Percentiles rank a stretch among this genome's conserved stretches.
phyloP scores from a whole-genome alignment of 495 filamentous ascomycete species.

The Ascodesmis nigricans region DNA sequence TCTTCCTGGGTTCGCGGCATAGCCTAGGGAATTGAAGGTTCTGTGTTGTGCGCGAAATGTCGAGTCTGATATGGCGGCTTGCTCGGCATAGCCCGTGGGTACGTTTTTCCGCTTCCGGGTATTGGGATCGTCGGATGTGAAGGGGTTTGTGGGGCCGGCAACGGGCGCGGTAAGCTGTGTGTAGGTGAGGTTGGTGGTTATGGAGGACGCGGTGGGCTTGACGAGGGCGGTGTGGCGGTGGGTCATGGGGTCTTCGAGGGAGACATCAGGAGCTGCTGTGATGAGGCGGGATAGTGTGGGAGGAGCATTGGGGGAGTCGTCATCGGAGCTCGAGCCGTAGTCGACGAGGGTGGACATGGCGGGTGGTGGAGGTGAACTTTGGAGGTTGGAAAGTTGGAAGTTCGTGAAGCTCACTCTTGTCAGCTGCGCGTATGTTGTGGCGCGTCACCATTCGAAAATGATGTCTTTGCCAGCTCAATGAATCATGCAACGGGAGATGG shows the following conservation, averaged over 20 bases:
- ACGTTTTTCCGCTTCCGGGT: conserved; percentile 67
- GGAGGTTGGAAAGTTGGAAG: too few relatives aligned
- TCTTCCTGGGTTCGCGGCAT: conserved; percentile 24
- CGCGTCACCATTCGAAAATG: too few relatives aligned
- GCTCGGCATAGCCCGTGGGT: conserved; percentile 69
- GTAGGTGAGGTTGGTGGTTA: conserved; percentile 29
- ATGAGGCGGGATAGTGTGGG: conserved; percentile 9
- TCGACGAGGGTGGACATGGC: too few relatives aligned
- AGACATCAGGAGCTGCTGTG: conserved; percentile 20
- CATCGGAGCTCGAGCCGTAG: conserved; percentile 18
- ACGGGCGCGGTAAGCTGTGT: conserved; percentile 43
- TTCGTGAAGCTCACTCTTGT: too few relatives aligned
- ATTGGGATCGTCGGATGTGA: conserved; percentile 34
- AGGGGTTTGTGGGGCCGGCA: conserved; percentile 63
- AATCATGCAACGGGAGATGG: too few relatives aligned
- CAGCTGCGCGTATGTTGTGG: too few relatives aligned
- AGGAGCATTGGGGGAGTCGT: conserved; percentile 9
- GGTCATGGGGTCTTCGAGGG: conserved; percentile 22
- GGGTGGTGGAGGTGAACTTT: too few relatives aligned
- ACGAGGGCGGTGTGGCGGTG: conserved; percentile 20
- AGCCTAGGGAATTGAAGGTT: conserved; percentile 45
- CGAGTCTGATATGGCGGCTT: conserved; percentile 69
- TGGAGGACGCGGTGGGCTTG: conserved; percentile 12
- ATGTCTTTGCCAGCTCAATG: too few relatives aligned
- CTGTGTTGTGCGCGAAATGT: conserved; percentile 67